Conservation (phyloP, 2,329 filamentous ascomycete genomes). For the Trichoderma sp. region DNA sequence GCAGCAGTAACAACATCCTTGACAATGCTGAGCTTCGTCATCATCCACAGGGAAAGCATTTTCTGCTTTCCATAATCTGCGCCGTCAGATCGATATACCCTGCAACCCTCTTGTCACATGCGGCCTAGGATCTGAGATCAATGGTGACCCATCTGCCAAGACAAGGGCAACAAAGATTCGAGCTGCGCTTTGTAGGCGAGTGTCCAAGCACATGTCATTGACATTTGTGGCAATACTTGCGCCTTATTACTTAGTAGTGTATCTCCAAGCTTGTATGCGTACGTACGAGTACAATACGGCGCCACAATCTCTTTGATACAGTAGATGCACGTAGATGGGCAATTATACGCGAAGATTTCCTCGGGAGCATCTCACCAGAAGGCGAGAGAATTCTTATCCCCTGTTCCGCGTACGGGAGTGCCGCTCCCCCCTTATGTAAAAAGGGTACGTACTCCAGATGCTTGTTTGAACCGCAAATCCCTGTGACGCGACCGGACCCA, state of each 20-base stretch:
- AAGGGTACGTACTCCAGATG: neutral
- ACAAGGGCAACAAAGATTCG: neutral
- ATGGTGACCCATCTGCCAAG: neutral
- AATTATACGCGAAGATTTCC: neutral
- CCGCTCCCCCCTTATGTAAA: neutral
- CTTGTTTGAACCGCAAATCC: neutral
- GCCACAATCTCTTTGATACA: neutral
- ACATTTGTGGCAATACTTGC: neutral
- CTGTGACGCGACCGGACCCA: constrained; percentile 20
- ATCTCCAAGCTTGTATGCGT: neutral
- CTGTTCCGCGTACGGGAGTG: neutral
- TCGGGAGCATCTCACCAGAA: neutral
- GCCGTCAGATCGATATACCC: neutral
- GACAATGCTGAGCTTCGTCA: neutral
- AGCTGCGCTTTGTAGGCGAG: no score
- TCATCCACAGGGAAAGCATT: neutral
- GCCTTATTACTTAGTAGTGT: neutral
- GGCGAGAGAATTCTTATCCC: neutral
- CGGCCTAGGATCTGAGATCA: constrained; percentile 11
- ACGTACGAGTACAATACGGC: neutral
- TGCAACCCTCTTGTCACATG: constrained; percentile 1
- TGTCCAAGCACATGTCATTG: neutral
- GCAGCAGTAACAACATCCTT: neutral
- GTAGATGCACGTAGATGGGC: neutral
- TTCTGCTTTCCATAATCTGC: neutral